A percentile compares a stretch with the other conserved stretches of the same genome.
phyloP scores from a whole-genome alignment of 2,329 filamentous ascomycete genomes.

The Monosporascus sp. region DNA sequence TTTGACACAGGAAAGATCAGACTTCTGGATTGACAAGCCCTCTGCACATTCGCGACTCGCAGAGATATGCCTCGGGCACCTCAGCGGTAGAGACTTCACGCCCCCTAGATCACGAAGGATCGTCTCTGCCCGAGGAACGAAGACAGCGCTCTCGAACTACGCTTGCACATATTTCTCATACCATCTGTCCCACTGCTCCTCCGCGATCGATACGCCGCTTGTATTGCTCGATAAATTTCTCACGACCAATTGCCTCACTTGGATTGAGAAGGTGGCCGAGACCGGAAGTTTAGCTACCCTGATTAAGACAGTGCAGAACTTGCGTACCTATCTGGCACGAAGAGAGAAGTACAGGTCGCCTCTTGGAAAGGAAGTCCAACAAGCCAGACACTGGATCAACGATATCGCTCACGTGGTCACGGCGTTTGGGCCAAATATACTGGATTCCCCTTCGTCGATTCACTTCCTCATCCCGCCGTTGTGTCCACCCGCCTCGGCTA shows the following conservation, averaged over 20 bases:
- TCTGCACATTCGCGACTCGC: slow-evolving; percentile 1
- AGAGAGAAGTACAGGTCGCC: neutral
- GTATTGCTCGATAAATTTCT: neutral
- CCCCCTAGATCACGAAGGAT: neutral
- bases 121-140: neutral
- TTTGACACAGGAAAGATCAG: neutral
- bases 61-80: neutral
- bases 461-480: slow-evolving; percentile 1
- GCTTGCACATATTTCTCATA: slow-evolving; percentile 1
- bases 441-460: slow-evolving; percentile 2
- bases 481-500: neutral
- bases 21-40: slow-evolving; percentile 1
- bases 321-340: neutral
- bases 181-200: neutral
- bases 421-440: slow-evolving; percentile 1
- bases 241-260: neutral
- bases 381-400: neutral
- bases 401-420: slow-evolving; percentile 2
- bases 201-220: neutral
- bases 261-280: slow-evolving; percentile 1
- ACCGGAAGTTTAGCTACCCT: neutral
- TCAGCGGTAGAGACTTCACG: neutral
- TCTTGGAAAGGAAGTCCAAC: neutral
- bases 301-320: neutral
- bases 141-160: neutral